Conservation (phyloP, 345 rosid species). For the Erucastrum elatum region DNA sequence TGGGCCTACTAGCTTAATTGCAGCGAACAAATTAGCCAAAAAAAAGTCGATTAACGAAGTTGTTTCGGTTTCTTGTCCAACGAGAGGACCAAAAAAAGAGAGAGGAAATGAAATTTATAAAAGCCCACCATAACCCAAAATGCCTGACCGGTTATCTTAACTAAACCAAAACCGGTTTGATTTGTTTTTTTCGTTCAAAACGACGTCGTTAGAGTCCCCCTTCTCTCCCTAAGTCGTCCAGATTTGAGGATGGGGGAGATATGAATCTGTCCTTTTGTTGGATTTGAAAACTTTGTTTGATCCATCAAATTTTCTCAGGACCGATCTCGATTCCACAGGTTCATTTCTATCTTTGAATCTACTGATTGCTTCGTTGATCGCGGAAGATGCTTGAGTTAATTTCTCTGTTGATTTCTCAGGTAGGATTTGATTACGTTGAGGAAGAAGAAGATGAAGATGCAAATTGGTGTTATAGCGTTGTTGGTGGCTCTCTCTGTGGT, state of each 20-base stretch:
- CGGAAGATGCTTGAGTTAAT: no score
- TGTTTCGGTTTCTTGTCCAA: no score
- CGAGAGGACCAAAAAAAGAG: neutral
- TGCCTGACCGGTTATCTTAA: neutral
- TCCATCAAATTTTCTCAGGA: slow-evolving; percentile 1
- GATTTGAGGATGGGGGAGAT: slow-evolving; percentile 36
- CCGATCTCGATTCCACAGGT: slow-evolving; percentile 27
- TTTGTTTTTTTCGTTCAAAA: neutral
- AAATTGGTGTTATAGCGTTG: slow-evolving; percentile 21
- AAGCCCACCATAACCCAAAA: slow-evolving; percentile 19
- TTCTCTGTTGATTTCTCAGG: neutral
- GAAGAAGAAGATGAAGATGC: slow-evolving; percentile 42
- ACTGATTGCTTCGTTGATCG: neutral
- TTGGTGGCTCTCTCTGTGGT: slow-evolving; percentile 33
- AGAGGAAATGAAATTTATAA: neutral
- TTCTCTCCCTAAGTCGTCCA: slow-evolving; percentile 21
- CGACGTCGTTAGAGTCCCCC: slow-evolving; percentile 22
- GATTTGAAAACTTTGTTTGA: slow-evolving; percentile 27
- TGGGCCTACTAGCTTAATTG: no score
- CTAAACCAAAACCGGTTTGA: neutral
- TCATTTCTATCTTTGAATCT: neutral
- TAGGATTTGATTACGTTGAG: slow-evolving; percentile 5
- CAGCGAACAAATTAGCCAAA: no score
- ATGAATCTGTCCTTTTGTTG: slow-evolving; percentile 30
- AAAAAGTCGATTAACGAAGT: no score